These are phyloP conservation scores for Fusarium sp. DNA, from an alignment of 2,329 filamentous ascomycete species.

Conservation along the genomic window DNA sequence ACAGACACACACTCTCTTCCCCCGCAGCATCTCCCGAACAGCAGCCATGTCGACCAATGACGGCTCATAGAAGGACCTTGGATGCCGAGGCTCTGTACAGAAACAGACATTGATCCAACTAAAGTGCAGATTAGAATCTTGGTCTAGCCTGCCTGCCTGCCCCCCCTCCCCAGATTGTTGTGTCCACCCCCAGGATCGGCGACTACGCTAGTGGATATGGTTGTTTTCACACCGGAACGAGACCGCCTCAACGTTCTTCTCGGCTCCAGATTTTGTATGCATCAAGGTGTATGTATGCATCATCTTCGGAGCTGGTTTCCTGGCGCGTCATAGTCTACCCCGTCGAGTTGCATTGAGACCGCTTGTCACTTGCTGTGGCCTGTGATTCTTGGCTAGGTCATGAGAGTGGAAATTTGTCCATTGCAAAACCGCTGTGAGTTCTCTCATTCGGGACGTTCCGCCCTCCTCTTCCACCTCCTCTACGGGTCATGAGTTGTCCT, in stretches of 20 bases:
- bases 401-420: neutral
- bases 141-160: neutral
- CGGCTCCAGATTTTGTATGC: slow-evolving; percentile 10
- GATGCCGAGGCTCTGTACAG: slow-evolving; percentile 32
- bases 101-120: neutral
- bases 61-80: slow-evolving; percentile 15
- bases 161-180: neutral
- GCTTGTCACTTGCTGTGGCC: neutral
- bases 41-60: slow-evolving; percentile 16
- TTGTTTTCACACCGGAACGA: slow-evolving; percentile 29
- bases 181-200: slow-evolving; percentile 1
- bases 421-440: neutral
- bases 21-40: slow-evolving; percentile 25
- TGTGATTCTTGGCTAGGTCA: slow-evolving; percentile 2
- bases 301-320: slow-evolving; percentile 16
- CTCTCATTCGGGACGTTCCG: neutral
- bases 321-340: slow-evolving; percentile 5
- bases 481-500: neutral
- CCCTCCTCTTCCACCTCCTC: neutral
- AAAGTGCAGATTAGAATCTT: neutral
- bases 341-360: neutral
- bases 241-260: neutral
- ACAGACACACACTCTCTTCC: slow-evolving; percentile 18
- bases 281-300: neutral
- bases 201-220: slow-evolving; percentile 28